A percentile compares a stretch with the other conserved stretches of the same genome.
Evolutionary conservation across 2,329 filamentous ascomycete species (phyloP).

Genomic region (Elsinoe necatrix): DNA sequence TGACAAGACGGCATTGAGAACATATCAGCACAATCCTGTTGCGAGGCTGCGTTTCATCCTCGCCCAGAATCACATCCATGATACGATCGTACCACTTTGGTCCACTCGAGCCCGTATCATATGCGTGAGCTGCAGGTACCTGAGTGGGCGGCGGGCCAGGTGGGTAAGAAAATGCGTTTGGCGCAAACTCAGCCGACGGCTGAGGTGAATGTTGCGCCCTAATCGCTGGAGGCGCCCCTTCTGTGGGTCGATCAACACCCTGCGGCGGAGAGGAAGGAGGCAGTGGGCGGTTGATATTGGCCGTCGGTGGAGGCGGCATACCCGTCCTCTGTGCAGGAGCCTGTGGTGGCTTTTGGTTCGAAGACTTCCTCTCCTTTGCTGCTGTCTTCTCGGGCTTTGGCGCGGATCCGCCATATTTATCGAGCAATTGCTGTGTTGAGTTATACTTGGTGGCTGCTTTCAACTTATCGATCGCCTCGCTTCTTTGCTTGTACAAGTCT

Average conservation of each 20-base stretch:
- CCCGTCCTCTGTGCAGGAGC: constrained; percentile 47
- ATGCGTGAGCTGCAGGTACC: constrained; percentile 22
- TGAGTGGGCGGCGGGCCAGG: constrained; percentile 22
- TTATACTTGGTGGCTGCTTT: constrained; percentile 95
- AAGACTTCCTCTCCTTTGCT: constrained; percentile 25
- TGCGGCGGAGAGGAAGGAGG: constrained; percentile 34
- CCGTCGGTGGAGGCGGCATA: constrained; percentile 54
- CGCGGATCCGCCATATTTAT: constrained; percentile 78
- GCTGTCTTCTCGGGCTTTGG: constrained; percentile 18
- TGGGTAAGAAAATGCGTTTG: constrained; percentile 55
- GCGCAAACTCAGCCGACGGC: constrained; percentile 58
- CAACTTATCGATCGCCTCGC: constrained; percentile 83
- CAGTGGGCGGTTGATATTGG: constrained; percentile 48
- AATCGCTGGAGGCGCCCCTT: neutral
- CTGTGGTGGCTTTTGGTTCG: constrained; percentile 26
- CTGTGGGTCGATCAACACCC: constrained; percentile 50
- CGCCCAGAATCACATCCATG: constrained; percentile 81
- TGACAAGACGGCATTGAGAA: constrained; percentile 71
- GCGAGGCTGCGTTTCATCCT: constrained; percentile 86
- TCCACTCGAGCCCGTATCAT: constrained; percentile 18
- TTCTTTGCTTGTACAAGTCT: constrained; percentile 66
- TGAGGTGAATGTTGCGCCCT: constrained; percentile 12
- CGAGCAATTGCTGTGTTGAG: constrained; percentile 81
- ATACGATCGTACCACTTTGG: constrained; percentile 88
- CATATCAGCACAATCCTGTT: constrained; percentile 89